A percentile compares a stretch with the other conserved stretches of the same genome.
phyloP scores from a whole-genome alignment of 1,139 yeast species.

The Nakaseomyces uthaithaninus region DNA sequence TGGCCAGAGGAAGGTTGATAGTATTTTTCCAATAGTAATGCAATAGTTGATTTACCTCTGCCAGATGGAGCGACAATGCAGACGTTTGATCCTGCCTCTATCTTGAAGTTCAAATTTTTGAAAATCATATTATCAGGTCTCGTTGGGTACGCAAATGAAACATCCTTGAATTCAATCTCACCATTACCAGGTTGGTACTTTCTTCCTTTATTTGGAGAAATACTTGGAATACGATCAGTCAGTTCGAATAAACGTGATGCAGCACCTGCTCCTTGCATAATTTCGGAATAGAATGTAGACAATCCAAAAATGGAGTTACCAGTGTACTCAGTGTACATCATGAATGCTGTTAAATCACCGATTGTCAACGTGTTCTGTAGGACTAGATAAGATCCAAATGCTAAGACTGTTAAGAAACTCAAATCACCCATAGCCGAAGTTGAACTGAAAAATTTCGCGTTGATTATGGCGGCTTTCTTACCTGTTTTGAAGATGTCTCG shows the following conservation, averaged over 20 bases:
- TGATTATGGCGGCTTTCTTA: constrained; percentile 68
- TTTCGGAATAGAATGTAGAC: constrained; percentile 82
- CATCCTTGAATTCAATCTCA: constrained; percentile 53
- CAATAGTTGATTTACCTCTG: constrained; percentile 86
- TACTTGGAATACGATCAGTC: constrained; percentile 64
- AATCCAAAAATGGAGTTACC: constrained; percentile 85
- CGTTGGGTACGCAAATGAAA: constrained; percentile 77
- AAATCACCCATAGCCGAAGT: constrained; percentile 78
- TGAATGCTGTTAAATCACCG: constrained; percentile 86
- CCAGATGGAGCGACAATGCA: constrained; percentile 97
- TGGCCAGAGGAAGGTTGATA: constrained; percentile 68
- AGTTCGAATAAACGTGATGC: constrained; percentile 87
- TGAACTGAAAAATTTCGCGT: constrained; percentile 67
- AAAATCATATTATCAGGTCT: constrained; percentile 70
- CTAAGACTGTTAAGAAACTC: constrained; percentile 66
- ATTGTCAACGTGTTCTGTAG: constrained; percentile 61
- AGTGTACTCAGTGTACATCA: constrained; percentile 89
- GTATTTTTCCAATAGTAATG: constrained; percentile 68
- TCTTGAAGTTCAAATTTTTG: constrained; percentile 52
- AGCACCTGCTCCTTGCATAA: constrained; percentile 97
- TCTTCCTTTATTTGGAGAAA: constrained; percentile 55
- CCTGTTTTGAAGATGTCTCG: constrained; percentile 68
- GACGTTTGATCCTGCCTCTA: constrained; percentile 77
- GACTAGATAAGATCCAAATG: constrained; percentile 76
- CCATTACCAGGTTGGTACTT: constrained; percentile 30